A percentile compares a stretch with the other conserved stretches of the same genome.
Evolutionary conservation across 192 early-diverging fungal species (phyloP).

Genomic region (Coemansia sp.): DNA sequence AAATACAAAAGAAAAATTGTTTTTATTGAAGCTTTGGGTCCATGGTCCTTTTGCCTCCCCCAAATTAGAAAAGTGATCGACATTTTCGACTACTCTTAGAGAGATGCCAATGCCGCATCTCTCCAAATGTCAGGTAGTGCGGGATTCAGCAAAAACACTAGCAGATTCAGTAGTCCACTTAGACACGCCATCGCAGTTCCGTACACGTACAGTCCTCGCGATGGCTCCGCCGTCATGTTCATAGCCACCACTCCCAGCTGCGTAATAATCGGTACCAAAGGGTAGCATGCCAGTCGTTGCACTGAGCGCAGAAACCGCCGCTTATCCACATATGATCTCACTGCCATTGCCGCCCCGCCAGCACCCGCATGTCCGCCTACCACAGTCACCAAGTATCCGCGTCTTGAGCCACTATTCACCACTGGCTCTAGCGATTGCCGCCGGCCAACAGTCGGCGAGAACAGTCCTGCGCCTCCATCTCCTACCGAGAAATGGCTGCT

Average conservation of each 20-base stretch:
- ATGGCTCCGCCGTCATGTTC: slow-evolving; percentile 29
- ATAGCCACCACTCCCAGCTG: slow-evolving; percentile 46
- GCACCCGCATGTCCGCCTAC: slow-evolving; percentile 7
- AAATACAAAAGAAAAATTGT: slow-evolving; percentile 4
- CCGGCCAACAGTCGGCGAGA: not conserved
- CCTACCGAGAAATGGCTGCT: not conserved
- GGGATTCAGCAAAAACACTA: slow-evolving; percentile 53
- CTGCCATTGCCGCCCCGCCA: slow-evolving; percentile 21
- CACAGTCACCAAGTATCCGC: slow-evolving; percentile 44
- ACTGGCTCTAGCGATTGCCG: slow-evolving; percentile 9
- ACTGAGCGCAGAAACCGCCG: slow-evolving; percentile 43
- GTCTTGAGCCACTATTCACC: not conserved
- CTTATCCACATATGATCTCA: slow-evolving; percentile 45
- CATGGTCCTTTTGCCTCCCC: not conserved
- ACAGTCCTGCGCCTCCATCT: slow-evolving; percentile 1
- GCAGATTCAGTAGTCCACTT: slow-evolving; percentile 39
- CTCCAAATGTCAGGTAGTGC: slow-evolving; percentile 49
- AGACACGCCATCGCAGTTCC: slow-evolving; percentile 38
- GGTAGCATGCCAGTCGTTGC: slow-evolving; percentile 45
- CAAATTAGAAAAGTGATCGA: not conserved
- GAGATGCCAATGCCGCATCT: slow-evolving; percentile 16
- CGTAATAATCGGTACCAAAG: slow-evolving; percentile 47
- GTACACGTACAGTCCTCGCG: slow-evolving; percentile 31
- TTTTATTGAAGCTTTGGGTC: not conserved
- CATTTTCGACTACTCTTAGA: slow-evolving; percentile 20